phyloP scores from a whole-genome alignment of 208 protist species.

The Eutreptiella sp. region DNA sequence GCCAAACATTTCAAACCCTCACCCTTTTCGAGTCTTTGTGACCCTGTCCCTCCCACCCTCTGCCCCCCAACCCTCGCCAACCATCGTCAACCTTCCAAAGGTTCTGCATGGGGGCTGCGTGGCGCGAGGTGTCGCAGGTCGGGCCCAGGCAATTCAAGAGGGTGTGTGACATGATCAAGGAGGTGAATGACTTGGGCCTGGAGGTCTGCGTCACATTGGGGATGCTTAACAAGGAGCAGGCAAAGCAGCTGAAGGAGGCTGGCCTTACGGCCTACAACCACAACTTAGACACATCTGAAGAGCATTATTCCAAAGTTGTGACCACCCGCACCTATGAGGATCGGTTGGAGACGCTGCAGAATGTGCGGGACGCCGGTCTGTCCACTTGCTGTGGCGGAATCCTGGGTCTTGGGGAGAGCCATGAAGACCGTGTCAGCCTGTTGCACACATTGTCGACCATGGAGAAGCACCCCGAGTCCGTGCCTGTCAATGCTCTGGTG shows the following conservation, averaged over 20 bases:
- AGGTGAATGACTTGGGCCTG: conserved; percentile 38
- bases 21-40: too few relatives aligned
- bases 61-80: too few relatives aligned
- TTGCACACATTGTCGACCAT: conserved; percentile 43
- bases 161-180: conserved; percentile 41
- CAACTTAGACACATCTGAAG: conserved; percentile 50
- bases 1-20: too few relatives aligned
- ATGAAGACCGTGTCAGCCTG: conserved; percentile 43
- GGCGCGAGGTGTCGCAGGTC: conserved; percentile 39
- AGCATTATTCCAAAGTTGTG: conserved; percentile 51
- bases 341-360: conserved; percentile 38
- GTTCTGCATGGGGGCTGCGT: conserved; percentile 57
- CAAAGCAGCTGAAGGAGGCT: conserved; percentile 40
- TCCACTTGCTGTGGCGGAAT: conserved; percentile 53
- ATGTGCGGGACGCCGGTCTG: conserved; percentile 47
- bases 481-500: conserved; percentile 53
- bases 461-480: conserved; percentile 46
- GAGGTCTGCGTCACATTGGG: conserved; percentile 55
- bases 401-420: conserved; percentile 44
- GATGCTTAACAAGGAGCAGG: conserved; percentile 47
- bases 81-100: too few relatives aligned
- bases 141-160: conserved; percentile 39
- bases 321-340: conserved; percentile 53
- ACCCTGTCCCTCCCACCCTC: too few relatives aligned
- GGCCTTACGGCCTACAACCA: conserved; percentile 57